Conservation (phyloP, 1,139 yeast species). For the Meyerozyma guilliermondii region DNA sequence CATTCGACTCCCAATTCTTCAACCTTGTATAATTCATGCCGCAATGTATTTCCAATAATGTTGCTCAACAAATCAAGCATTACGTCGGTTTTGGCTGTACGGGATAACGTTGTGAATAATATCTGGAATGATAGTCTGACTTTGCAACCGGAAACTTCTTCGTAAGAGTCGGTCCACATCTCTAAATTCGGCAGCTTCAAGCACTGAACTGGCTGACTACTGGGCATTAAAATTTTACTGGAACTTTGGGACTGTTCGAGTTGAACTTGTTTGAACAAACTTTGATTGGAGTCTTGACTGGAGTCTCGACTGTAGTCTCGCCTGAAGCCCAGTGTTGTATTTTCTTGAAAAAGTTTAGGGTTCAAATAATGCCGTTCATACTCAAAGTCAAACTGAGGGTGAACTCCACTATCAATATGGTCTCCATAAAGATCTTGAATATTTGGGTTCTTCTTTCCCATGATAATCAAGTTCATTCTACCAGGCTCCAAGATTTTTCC, state of each 20-base stretch:
- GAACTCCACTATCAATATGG: not conserved
- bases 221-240: too few relatives aligned
- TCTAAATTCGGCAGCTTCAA: not conserved
- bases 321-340: slow-evolving; percentile 5
- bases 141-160: slow-evolving; percentile 14
- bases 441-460: slow-evolving; percentile 7
- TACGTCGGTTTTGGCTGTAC: slow-evolving; percentile 31
- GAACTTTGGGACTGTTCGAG: too few relatives aligned
- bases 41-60: slow-evolving; percentile 33
- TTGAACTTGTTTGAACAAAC: too few relatives aligned
- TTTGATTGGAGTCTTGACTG: too few relatives aligned
- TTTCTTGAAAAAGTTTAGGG: slow-evolving; percentile 1
- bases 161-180: not conserved
- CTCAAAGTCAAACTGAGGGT: slow-evolving; percentile 15
- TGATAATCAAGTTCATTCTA: slow-evolving; percentile 8
- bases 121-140: slow-evolving; percentile 43
- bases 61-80: slow-evolving; percentile 48
- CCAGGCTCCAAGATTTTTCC: slow-evolving; percentile 7
- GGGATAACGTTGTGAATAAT: slow-evolving; percentile 16
- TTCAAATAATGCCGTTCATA: slow-evolving; percentile 12
- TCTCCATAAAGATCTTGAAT: not conserved
- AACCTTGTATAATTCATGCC: slow-evolving; percentile 42
- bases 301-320: too few relatives aligned
- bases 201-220: not conserved
- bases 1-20: slow-evolving; percentile 50